These are phyloP conservation scores for Elongisporangium prolatum DNA, from an alignment of 352 stramenopile species.

Conservation along the genomic window DNA sequence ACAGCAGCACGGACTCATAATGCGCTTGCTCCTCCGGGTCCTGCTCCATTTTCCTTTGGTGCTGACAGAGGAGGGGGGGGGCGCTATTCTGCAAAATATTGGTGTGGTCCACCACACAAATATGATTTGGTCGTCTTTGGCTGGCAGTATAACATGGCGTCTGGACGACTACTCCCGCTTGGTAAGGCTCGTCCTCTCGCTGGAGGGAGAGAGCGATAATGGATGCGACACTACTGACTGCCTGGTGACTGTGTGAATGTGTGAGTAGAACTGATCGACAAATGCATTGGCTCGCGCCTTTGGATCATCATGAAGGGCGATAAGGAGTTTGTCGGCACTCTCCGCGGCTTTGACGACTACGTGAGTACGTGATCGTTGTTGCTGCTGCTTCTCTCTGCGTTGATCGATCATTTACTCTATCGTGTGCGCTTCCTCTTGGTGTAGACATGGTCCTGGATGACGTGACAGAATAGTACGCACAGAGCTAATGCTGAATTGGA, in stretches of 20 bases:
- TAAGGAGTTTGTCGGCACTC: conserved; percentile 94
- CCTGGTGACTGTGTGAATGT: conserved; percentile 1
- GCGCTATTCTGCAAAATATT: conserved; percentile 1
- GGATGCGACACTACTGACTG: conserved; percentile 15
- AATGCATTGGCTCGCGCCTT: conserved; percentile 97
- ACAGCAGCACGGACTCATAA: conserved; percentile 81
- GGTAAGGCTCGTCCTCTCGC: neutral
- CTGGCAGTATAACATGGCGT: too few species aligned
- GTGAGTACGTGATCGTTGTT: conserved; percentile 79
- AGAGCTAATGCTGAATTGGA: too few species aligned
- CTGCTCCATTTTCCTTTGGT: conserved; percentile 26
- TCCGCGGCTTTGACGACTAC: conserved; percentile 96
- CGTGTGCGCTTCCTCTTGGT: too few species aligned
- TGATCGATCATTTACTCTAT: neutral
- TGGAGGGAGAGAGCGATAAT: conserved; percentile 28
- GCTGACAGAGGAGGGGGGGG: neutral
- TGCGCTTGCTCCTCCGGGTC: conserved; percentile 77
- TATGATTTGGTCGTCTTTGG: too few species aligned
- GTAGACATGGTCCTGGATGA: conserved; percentile 93
- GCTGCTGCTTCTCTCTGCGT: neutral
- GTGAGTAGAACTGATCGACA: conserved; percentile 96
- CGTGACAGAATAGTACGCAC: conserved; percentile 93
- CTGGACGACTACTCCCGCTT: neutral
- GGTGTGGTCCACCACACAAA: conserved; percentile 12
- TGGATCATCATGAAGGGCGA: conserved; percentile 99